Conservation (phyloP, 257 asterid genomes). For the Verbena officinalis region DNA sequence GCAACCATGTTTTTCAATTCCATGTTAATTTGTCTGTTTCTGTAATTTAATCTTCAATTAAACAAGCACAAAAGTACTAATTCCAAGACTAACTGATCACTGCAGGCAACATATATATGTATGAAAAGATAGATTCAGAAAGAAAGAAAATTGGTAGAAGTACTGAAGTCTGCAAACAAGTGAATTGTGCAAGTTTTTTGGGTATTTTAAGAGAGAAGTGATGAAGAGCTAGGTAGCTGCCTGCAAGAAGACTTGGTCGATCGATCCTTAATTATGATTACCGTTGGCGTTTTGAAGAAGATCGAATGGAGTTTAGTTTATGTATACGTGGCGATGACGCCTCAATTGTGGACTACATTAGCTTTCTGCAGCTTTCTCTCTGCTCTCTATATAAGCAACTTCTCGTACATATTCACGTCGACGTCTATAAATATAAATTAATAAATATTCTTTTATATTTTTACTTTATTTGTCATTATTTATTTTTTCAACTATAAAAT, state of each 20-base stretch:
- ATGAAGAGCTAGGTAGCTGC: no score
- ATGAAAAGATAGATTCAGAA: not conserved
- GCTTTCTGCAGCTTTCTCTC: not conserved
- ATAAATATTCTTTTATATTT: no score
- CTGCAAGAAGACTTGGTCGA: constrained; percentile 29
- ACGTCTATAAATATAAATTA: no score
- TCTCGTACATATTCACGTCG: no score
- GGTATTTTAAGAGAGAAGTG: no score
- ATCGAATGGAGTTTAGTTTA: constrained; percentile 19
- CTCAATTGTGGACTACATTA: constrained; percentile 39
- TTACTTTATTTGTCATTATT: no score
- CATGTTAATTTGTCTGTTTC: constrained; percentile 30
- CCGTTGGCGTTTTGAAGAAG: constrained; percentile 25
- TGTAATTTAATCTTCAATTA: not conserved
- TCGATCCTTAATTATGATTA: constrained; percentile 28
- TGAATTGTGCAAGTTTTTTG: no score
- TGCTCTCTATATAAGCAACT: not conserved
- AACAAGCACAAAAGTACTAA: not conserved
- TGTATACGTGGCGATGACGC: constrained; percentile 41
- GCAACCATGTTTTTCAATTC: constrained; percentile 66
- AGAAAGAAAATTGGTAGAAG: not conserved
- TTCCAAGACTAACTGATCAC: not conserved
- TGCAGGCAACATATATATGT: not conserved
- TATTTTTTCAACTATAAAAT: no score
- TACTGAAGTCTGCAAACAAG: no score